These are phyloP conservation scores for Cymbopogon citratus DNA, from an alignment of 176 grass and related monocot species.

Conservation along the genomic window DNA sequence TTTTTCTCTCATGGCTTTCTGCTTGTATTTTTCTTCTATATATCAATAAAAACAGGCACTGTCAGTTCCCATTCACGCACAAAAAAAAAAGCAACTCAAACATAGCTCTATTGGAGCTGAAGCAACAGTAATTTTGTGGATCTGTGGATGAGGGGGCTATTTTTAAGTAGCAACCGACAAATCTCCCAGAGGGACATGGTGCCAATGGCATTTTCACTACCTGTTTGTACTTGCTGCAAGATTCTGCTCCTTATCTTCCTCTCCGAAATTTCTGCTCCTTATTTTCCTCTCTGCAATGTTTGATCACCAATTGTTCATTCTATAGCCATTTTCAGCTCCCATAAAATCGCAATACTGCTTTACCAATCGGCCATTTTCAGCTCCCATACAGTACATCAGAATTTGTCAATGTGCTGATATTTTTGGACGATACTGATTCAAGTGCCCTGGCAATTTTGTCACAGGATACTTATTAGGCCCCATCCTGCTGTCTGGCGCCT, in stretches of 20 bases:
- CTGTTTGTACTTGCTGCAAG: slow-evolving; percentile 12
- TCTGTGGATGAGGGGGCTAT: neutral
- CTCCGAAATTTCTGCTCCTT: neutral
- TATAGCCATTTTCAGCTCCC: neutral
- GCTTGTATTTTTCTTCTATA: neutral
- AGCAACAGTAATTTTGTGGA: neutral
- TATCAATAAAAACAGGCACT: neutral
- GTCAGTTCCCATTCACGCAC: neutral
- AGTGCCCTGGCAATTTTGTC: slow-evolving; percentile 23
- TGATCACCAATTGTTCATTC: neutral
- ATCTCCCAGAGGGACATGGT: neutral
- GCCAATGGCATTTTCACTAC: neutral
- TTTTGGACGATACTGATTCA: slow-evolving; percentile 32
- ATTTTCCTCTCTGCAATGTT: neutral
- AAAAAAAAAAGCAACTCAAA: neutral
- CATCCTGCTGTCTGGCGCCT: slow-evolving; percentile 96
- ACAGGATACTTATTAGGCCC: slow-evolving; percentile 96
- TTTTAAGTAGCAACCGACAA: neutral
- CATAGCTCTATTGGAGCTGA: neutral
- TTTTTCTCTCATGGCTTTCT: too few species aligned
- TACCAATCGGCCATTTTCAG: neutral
- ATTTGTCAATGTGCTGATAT: neutral
- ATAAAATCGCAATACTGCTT: neutral
- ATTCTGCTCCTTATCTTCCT: neutral
- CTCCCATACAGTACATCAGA: neutral